These are phyloP conservation scores for Chaetomiaceae sp. DNA, from an alignment of 2,329 filamentous ascomycete species.

Conservation along the genomic window DNA sequence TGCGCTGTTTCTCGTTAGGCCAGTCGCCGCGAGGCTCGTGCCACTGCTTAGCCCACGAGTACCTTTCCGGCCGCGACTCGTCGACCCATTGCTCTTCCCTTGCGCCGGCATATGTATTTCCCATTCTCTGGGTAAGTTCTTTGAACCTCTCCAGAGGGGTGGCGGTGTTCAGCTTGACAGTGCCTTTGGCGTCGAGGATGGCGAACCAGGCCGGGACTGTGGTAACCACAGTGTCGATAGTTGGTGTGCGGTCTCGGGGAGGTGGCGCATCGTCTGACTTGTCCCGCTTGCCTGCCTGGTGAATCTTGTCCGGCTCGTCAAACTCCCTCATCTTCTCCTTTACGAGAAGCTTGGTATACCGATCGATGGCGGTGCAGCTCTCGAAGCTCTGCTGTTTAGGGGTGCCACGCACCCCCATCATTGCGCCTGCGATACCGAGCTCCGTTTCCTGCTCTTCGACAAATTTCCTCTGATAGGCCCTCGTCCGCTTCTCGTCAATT, in stretches of 20 bases:
- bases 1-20: constrained; percentile 8
- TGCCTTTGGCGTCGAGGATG: constrained; percentile 11
- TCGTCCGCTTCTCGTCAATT: background rate
- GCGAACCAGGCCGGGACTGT: constrained; percentile 15
- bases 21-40: constrained; percentile 15
- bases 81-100: background rate
- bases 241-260: background rate
- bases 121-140: constrained; percentile 5
- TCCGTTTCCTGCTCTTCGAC: background rate
- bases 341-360: background rate
- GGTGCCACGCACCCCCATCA: constrained; percentile 1
- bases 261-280: background rate
- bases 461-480: background rate
- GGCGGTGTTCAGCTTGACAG: background rate
- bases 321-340: background rate
- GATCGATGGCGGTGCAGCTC: background rate
- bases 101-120: background rate
- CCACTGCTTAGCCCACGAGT: constrained; percentile 9
- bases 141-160: constrained; percentile 4
- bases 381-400: background rate
- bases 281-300: background rate
- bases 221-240: background rate
- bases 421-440: background rate
- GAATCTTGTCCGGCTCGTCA: background rate
- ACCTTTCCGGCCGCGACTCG: background rate